Evolutionary conservation across 1,284 basidiomycete genomes (phyloP).

Genomic region (Exobasidium rhododendri): DNA sequence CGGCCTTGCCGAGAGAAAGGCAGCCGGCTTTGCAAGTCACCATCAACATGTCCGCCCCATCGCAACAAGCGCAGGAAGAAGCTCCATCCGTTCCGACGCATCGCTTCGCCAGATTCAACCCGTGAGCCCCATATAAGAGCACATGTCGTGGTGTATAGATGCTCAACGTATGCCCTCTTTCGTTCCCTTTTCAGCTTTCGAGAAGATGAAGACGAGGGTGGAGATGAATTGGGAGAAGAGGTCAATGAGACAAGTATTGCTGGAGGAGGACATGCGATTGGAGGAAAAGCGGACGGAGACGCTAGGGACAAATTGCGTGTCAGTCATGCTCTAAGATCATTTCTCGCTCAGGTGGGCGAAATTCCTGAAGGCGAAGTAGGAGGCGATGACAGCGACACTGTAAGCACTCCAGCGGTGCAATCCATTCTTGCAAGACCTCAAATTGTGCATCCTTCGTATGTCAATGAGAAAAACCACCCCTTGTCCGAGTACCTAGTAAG

Average conservation of each 20-base stretch:
- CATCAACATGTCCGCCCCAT: conserved; percentile 7
- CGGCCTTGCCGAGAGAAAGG: no score
- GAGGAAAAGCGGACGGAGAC: conserved; percentile 33
- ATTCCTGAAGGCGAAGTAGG: conserved; percentile 24
- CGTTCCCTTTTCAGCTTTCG: conserved; percentile 16
- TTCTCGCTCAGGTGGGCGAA: conserved; percentile 29
- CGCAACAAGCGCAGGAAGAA: background rate
- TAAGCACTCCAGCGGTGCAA: conserved; percentile 20
- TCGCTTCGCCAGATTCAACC: conserved; percentile 37
- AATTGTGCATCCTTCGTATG: conserved; percentile 32
- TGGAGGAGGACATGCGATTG: conserved; percentile 42
- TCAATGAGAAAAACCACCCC: conserved; percentile 33
- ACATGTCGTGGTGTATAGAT: no score
- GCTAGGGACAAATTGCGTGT: conserved; percentile 29
- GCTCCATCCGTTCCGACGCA: conserved; percentile 14
- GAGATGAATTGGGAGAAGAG: conserved; percentile 42
- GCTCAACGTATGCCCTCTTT: background rate
- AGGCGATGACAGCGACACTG: conserved; percentile 18
- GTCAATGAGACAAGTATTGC: conserved; percentile 37
- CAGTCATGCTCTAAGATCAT: conserved; percentile 32
- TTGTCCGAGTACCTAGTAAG: conserved; percentile 55
- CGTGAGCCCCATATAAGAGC: conserved; percentile 11
- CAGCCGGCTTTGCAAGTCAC: no score
- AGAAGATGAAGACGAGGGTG: conserved; percentile 27
- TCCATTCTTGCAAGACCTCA: conserved; percentile 32